A percentile compares a stretch with the other conserved stretches of the same genome.
Evolutionary conservation across 306 rosid species (phyloP).

Genomic region (Quercus cerris): DNA sequence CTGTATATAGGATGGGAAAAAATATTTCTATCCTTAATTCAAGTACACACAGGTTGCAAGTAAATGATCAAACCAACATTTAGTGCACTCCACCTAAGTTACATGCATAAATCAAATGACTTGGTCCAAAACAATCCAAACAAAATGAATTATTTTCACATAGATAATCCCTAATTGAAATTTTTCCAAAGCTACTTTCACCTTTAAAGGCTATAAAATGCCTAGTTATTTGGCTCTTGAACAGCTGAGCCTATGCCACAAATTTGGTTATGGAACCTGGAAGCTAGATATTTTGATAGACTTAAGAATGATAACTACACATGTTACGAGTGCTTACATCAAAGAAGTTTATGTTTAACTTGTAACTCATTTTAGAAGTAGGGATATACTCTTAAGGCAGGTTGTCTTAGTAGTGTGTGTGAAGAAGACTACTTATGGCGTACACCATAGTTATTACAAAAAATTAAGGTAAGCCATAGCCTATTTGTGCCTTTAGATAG

Average conservation of each 20-base stretch:
- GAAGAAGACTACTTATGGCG: not conserved
- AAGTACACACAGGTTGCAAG: no score
- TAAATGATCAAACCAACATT: no score
- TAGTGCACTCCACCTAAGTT: no score
- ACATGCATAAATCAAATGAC: no score
- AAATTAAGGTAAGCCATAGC: not conserved
- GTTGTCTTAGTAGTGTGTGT: not conserved
- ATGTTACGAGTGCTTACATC: not conserved
- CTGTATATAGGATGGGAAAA: no score
- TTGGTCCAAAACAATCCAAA: slow-evolving; percentile 5
- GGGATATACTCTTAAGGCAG: not conserved
- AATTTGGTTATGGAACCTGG: not conserved
- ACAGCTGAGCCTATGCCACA: not conserved
- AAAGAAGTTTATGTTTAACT: not conserved
- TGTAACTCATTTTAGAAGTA: not conserved
- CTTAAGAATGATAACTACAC: not conserved
- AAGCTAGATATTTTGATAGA: not conserved
- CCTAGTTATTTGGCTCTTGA: not conserved
- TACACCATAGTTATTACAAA: not conserved
- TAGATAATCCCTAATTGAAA: not conserved
- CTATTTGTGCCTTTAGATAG: not conserved
- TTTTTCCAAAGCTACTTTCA: not conserved
- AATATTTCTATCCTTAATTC: no score
- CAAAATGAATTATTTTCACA: not conserved
- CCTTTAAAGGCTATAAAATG: not conserved